These are phyloP conservation scores for Oryza longistaminata DNA, from an alignment of 176 grass and related monocot species.

Conservation along the genomic window DNA sequence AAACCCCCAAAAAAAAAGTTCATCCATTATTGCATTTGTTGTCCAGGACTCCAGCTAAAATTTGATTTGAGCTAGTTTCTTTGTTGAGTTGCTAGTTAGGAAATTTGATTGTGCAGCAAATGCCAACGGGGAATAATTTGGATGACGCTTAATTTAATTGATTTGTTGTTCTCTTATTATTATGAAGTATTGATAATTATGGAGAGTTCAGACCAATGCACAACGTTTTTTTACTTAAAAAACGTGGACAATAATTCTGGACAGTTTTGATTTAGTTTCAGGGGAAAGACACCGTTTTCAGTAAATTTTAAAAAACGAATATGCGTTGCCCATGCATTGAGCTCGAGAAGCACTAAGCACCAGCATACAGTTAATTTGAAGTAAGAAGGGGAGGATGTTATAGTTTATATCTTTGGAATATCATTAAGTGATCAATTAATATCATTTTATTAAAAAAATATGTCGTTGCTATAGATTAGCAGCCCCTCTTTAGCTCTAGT, in stretches of 20 bases:
- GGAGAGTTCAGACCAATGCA: too few relatives aligned
- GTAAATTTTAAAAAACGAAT: not conserved
- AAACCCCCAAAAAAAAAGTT: not conserved
- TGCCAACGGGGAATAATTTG: not conserved
- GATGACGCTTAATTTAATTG: not conserved
- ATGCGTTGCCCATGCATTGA: too few relatives aligned
- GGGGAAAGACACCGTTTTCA: not conserved
- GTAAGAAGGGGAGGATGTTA: not conserved
- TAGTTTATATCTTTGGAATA: not conserved
- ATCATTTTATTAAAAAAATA: not conserved
- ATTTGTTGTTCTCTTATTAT: not conserved
- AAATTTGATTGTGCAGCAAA: not conserved
- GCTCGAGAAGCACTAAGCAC: too few relatives aligned
- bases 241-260: too few relatives aligned
- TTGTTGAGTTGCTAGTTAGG: not conserved
- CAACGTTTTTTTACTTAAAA: not conserved
- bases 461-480: not conserved
- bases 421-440: not conserved
- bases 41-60: not conserved
- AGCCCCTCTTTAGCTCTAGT: not conserved
- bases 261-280: not conserved
- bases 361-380: not conserved
- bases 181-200: too few relatives aligned
- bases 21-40: too few relatives aligned
- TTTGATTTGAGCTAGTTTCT: not conserved